These are phyloP conservation scores for Tricholoma flavovirens DNA, from an alignment of 768 basidiomycete genomes.

Conservation along the genomic window DNA sequence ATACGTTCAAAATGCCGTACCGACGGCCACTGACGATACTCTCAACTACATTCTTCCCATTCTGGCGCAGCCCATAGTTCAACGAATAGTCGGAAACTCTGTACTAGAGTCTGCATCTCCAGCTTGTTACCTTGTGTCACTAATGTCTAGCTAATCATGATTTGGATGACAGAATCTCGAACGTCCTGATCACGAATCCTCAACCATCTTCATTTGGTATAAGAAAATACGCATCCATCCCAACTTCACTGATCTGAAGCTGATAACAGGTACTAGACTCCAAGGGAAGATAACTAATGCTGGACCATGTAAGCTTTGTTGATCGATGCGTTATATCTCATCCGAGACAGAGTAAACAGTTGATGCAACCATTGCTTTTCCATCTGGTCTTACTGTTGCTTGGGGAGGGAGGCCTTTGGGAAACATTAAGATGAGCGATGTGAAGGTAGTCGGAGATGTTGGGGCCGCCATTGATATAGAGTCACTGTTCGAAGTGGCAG, in stretches of 20 bases:
- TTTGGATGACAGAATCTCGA: conserved; percentile 39
- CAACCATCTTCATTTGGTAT: conserved; percentile 52
- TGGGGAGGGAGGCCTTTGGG: conserved; percentile 59
- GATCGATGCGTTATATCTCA: neutral
- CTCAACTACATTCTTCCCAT: conserved; percentile 62
- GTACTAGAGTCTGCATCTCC: conserved; percentile 39
- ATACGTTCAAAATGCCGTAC: conserved; percentile 53
- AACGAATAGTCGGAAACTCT: conserved; percentile 58
- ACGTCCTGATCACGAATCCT: conserved; percentile 56
- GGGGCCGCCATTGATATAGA: conserved; percentile 54
- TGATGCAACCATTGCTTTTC: conserved; percentile 64
- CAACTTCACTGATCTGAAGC: neutral
- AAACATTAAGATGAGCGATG: conserved; percentile 51
- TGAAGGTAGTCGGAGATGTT: conserved; percentile 54
- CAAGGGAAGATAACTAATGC: conserved; percentile 63
- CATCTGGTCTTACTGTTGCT: conserved; percentile 50
- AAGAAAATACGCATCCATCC: conserved; percentile 4
- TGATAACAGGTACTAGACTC: conserved; percentile 38
- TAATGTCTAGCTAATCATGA: neutral
- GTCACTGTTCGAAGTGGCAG: conserved; percentile 52
- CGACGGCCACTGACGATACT: conserved; percentile 54
- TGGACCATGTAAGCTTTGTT: conserved; percentile 55
- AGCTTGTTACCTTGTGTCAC: neutral
- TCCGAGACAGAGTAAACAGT: conserved; percentile 31
- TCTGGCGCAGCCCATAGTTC: conserved; percentile 70